Evolutionary conservation across 805 yeast genomes (phyloP), one percentile per base, ranked within the genome.

Genomic region (Starmerella potacharoeniae): DNA sequence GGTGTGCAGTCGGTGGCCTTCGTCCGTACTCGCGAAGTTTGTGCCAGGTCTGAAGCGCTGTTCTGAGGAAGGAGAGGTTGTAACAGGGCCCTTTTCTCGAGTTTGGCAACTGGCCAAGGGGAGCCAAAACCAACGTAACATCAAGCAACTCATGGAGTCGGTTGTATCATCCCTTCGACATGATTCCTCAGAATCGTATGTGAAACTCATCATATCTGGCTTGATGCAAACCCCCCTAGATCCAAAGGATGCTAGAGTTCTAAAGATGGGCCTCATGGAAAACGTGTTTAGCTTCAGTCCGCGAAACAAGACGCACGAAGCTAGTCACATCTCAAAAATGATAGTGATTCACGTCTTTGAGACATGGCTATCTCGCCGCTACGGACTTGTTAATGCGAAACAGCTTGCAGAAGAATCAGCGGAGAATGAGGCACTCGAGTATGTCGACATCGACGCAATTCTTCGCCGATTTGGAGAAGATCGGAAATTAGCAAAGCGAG

Each of bases 361-460:
- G 31, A 45, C 54, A 28, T 58, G 61, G 61, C 36, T 56, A n/a
- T 51, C 58, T 10, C 41, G 48, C 8, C 43, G 52, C 14, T 56
- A 56, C 50, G 57, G 55, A 5, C 36, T 56, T 0, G 6, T 31
- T 10, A 53, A 6, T 6, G 4, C 49, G 14, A 46, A 34, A 17
- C 36, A 44, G 22, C 5, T 16, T 5, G 9, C 35, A 16, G 37
- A 36, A n/a, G 39, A 33, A 46, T 7, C 35, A 2, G 28, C 30
- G 10, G 46, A 29, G 11, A 48, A 31, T 28, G 55, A 51, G 14
- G 52, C 49, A 4, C 37, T 54, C 6, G 57, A 57, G 36, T 49
- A 52, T 14, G 28, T 57, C 11, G 50, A 57, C 17, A 37, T 43
- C 36, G 41, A 41, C 5, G 35, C 31, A 2, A 33, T 56, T 14